Base-by-base conservation (phyloP, 192 early-diverging fungal genomes). In the Spizellomyces sp. region DNA sequence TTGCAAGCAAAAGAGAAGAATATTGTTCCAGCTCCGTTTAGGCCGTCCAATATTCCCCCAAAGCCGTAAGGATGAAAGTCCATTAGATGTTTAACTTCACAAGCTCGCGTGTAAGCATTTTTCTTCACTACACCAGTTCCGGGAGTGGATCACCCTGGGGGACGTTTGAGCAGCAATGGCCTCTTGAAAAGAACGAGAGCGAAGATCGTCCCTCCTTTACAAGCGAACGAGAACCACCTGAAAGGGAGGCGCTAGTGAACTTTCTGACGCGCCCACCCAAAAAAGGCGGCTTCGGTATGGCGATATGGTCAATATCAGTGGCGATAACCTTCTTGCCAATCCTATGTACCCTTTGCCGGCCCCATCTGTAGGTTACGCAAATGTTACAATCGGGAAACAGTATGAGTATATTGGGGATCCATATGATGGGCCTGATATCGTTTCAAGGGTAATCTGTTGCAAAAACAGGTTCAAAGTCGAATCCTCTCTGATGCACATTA, bases 101-200 rank as follows among this genome's bases (percentile, higher is more conserved):
- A 54, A n/a, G 17, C 12, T 54, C 2, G 1, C 12, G 12, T 1
- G 50, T 54, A 54, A 12, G 12, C 50, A 54, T 12, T 54, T 54
- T n/a, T 54, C 12, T n/a, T 54, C 4, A 19, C 50, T 54, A 19
- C 50, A 54, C 17, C 48, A 87, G 85, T 10, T 87, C 84, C 19
- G 85, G 85, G 9, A 80, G 76, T 46, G 85, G 85, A 0, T 83
- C 81, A 12, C 60, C 57, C 9, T 87, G 59, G 58, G 85, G 85
- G 15, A 87, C 85, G 22, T 83, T 87, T 42, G 81, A 86, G 41
- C 85, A 87, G 52, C 84, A 87, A 64, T 87, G 77, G 75, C 85
- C 85, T 44, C 57, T 82, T 12, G 62, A 77, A n/a, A 79, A 61
- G 46, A 84, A 77, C 64, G 79, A 58, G 17, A 48, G 45, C 15